These are phyloP conservation scores for Hypocrella siamensis DNA, from an alignment of 2,329 filamentous ascomycete species.

Conservation along the genomic window DNA sequence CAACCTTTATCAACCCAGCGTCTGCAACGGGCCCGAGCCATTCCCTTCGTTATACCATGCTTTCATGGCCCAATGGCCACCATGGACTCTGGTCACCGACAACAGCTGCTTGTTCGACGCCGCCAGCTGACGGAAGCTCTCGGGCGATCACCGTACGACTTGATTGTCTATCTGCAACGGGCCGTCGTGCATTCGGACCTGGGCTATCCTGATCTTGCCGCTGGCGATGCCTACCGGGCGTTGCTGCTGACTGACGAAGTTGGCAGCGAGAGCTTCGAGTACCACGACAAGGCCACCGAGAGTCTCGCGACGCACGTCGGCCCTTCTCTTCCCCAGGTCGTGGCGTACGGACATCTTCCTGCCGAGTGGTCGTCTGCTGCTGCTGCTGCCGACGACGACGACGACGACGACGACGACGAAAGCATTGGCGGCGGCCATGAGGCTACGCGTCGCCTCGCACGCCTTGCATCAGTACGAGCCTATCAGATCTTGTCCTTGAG, in stretches of 20 bases:
- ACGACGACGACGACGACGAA: too few species aligned
- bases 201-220: constrained; percentile 78
- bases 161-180: constrained; percentile 51
- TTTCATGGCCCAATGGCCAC: not conserved
- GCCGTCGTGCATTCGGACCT: constrained; percentile 57
- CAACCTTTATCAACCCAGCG: too few species aligned
- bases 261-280: constrained; percentile 65
- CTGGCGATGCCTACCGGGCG: constrained; percentile 79
- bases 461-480: constrained; percentile 36
- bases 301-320: constrained; percentile 23
- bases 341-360: constrained; percentile 27
- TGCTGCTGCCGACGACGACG: too few species aligned
- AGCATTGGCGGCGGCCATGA: constrained; percentile 17
- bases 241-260: constrained; percentile 77
- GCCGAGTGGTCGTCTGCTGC: constrained; percentile 17
- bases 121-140: constrained; percentile 40
- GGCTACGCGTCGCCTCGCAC: constrained; percentile 25
- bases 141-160: constrained; percentile 38
- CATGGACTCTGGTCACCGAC: constrained; percentile 22
- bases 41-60: too few species aligned
- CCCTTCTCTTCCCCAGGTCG: constrained; percentile 25
- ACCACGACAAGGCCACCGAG: constrained; percentile 51
- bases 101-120: constrained; percentile 36
- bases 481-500: constrained; percentile 43
- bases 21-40: too few species aligned